Evolutionary conservation across 495 filamentous ascomycete genomes (phyloP).

Genomic region (Ramalina intermedia): DNA sequence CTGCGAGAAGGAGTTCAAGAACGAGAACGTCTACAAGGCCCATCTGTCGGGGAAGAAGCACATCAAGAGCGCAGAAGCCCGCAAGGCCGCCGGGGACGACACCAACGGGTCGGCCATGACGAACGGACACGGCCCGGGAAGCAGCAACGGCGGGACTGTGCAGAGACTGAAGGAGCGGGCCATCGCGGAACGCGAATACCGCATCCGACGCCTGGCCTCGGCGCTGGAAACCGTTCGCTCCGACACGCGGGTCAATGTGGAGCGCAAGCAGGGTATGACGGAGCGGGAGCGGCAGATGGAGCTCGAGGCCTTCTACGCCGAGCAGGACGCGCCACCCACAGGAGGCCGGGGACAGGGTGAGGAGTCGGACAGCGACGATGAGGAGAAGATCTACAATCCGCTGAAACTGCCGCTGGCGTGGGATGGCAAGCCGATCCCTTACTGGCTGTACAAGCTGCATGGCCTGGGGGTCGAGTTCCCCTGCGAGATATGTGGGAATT

Average conservation of each 20-base stretch:
- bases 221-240: constrained; percentile 65
- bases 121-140: constrained; percentile 13
- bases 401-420: constrained; percentile 89
- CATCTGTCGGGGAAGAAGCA: constrained; percentile 89
- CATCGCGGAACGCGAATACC: constrained; percentile 77
- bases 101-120: constrained; percentile 14
- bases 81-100: constrained; percentile 25
- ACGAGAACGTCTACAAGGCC: constrained; percentile 82
- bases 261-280: constrained; percentile 90
- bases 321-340: constrained; percentile 28
- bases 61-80: constrained; percentile 58
- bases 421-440: constrained; percentile 97
- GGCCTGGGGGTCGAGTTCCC: constrained; percentile 88
- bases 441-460: constrained; percentile 96
- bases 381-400: constrained; percentile 89
- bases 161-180: constrained; percentile 71
- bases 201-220: constrained; percentile 58
- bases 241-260: constrained; percentile 82
- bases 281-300: constrained; percentile 88
- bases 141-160: constrained; percentile 22
- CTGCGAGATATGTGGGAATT: constrained; percentile 95
- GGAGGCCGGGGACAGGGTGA: constrained; percentile 24
- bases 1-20: constrained; percentile 89
- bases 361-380: constrained; percentile 51
- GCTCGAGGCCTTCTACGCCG: constrained; percentile 67